Evolutionary conservation across 352 stramenopile species (phyloP).

Genomic region (Elongisporangium prolatum): DNA sequence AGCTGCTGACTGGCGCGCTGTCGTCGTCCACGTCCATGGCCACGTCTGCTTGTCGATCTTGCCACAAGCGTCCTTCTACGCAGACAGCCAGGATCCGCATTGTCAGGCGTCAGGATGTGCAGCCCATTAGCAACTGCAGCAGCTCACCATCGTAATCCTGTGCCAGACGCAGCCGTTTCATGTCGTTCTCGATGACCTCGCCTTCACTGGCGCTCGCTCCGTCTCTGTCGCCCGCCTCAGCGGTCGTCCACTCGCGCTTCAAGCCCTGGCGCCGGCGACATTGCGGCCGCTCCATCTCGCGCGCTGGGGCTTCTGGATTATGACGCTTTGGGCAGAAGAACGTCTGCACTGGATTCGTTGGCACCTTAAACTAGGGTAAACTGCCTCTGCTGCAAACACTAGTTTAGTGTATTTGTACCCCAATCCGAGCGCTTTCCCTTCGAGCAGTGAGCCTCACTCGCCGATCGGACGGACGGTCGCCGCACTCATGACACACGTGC

Average conservation of each 20-base stretch:
- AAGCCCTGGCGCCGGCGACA: slow-evolving; percentile 5
- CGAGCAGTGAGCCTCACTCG: background rate
- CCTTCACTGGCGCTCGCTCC: slow-evolving; percentile 13
- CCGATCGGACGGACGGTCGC: background rate
- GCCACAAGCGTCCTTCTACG: background rate
- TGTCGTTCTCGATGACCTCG: slow-evolving; percentile 58
- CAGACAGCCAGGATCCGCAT: background rate
- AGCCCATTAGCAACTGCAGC: background rate
- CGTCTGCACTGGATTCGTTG: background rate
- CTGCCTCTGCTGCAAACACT: background rate
- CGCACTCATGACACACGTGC: slow-evolving; percentile 1
- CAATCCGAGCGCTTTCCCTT: background rate
- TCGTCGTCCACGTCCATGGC: slow-evolving; percentile 15
- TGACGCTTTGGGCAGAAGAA: background rate
- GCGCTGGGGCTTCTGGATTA: background rate
- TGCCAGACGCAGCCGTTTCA: slow-evolving; percentile 71
- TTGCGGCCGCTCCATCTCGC: slow-evolving; percentile 3
- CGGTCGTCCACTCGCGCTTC: slow-evolving; percentile 34
- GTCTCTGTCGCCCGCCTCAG: background rate
- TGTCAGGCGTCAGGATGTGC: background rate
- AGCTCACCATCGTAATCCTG: slow-evolving; percentile 45
- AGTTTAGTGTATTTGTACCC: background rate
- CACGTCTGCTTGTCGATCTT: slow-evolving; percentile 10
- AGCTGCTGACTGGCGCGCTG: slow-evolving; percentile 17
- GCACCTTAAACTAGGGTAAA: background rate